These are phyloP conservation scores for Fusarium pilosicola DNA, from an alignment of 2,329 filamentous ascomycete species.

Conservation along the genomic window DNA sequence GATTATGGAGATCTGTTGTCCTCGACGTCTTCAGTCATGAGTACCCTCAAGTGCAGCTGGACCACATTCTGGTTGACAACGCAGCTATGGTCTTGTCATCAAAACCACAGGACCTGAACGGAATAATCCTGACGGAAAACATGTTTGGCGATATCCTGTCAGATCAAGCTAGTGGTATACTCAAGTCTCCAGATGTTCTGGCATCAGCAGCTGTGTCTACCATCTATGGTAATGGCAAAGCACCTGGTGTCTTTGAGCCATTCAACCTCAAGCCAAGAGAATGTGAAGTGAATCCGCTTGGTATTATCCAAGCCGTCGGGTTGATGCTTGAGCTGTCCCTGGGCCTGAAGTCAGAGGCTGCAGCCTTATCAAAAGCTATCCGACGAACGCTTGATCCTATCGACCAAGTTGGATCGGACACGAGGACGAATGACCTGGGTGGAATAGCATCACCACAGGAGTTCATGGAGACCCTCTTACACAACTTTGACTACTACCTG, in stretches of 20 bases:
- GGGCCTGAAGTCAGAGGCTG: not conserved
- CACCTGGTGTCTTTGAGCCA: conserved; percentile 24
- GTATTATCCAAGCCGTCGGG: conserved; percentile 14
- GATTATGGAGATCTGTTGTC: conserved; percentile 38
- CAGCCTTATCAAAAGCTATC: conserved; percentile 18
- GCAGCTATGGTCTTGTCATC: conserved; percentile 35
- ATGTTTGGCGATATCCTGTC: conserved; percentile 44
- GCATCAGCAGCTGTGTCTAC: conserved; percentile 17
- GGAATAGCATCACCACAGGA: conserved; percentile 31
- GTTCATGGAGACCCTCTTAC: not conserved
- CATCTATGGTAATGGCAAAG: not conserved
- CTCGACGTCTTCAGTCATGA: conserved; percentile 27
- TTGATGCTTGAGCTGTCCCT: conserved; percentile 22
- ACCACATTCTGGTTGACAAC: conserved; percentile 38
- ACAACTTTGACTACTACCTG: not conserved
- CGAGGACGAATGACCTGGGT: conserved; percentile 12
- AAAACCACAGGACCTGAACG: conserved; percentile 34
- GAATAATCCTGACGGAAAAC: conserved; percentile 40
- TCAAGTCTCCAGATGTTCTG: conserved; percentile 6
- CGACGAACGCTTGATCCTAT: conserved; percentile 20
- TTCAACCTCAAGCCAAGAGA: conserved; percentile 14
- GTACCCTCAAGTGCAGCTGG: conserved; percentile 28
- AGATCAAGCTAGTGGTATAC: conserved; percentile 37
- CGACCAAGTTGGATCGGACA: conserved; percentile 22
- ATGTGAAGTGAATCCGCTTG: conserved; percentile 1